Evolutionary conservation across 2,329 filamentous ascomycete genomes (phyloP).

Genomic region (Westerdykella aurantiaca): DNA sequence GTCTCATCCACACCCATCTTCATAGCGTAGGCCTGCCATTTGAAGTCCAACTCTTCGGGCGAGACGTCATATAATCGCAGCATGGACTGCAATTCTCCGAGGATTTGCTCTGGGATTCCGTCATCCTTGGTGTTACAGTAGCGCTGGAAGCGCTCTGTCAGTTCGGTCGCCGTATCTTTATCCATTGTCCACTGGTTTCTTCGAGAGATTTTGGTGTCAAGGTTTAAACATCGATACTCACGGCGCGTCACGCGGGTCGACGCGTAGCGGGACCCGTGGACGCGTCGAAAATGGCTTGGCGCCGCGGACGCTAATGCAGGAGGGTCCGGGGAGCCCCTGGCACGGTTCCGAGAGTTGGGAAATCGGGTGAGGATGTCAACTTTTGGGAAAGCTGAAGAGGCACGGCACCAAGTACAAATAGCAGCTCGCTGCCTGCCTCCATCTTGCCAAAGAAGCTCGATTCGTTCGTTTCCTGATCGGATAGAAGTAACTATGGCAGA

Average conservation of each 20-base stretch:
- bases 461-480: too few relatives aligned
- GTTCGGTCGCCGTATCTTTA: conserved; percentile 46
- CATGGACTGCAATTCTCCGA: conserved; percentile 78
- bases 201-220: not conserved
- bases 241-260: conserved; percentile 23
- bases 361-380: not conserved
- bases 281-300: conserved; percentile 15
- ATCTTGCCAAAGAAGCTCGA: too few relatives aligned
- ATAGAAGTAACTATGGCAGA: not conserved
- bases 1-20: conserved; percentile 83
- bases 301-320: conserved; percentile 9
- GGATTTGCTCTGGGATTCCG: conserved; percentile 68
- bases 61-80: conserved; percentile 75
- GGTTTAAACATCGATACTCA: not conserved
- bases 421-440: too few relatives aligned
- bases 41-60: conserved; percentile 87
- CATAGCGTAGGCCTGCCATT: conserved; percentile 97
- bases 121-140: conserved; percentile 46
- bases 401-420: too few relatives aligned
- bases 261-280: conserved; percentile 17
- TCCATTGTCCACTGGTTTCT: conserved; percentile 38
- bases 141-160: conserved; percentile 57
- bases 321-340: conserved; percentile 2
- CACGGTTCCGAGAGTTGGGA: conserved; percentile 1
- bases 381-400: too few relatives aligned